phyloP scores from a whole-genome alignment of 2,329 filamentous ascomycete species.

The Albifimbria verrucaria region DNA sequence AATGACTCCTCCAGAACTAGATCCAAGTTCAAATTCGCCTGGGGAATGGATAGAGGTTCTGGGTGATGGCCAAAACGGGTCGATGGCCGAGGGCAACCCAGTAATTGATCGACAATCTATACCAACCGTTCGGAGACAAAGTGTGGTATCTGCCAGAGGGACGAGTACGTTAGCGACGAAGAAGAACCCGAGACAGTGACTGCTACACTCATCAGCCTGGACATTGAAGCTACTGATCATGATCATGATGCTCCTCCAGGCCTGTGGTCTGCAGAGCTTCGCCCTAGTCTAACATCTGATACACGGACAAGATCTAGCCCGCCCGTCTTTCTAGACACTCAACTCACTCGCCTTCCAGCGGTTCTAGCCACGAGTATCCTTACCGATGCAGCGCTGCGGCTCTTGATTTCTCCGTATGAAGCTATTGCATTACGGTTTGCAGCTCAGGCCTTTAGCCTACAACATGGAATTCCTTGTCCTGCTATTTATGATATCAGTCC shows the following conservation, averaged over 20 bases:
- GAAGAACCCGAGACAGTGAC: slow-evolving; percentile 53
- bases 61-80: no score
- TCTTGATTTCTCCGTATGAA: slow-evolving; percentile 45
- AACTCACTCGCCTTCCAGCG: slow-evolving; percentile 48
- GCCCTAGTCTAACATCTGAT: slow-evolving; percentile 42
- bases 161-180: slow-evolving; percentile 54
- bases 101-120: slow-evolving; percentile 13
- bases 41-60: not conserved
- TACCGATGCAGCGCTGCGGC: slow-evolving; percentile 37
- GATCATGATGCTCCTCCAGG: slow-evolving; percentile 46
- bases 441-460: slow-evolving; percentile 38
- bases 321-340: slow-evolving; percentile 43
- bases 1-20: slow-evolving; percentile 10
- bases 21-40: slow-evolving; percentile 6
- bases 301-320: slow-evolving; percentile 17
- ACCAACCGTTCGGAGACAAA: slow-evolving; percentile 37
- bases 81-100: slow-evolving; percentile 25
- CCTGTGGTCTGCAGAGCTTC: slow-evolving; percentile 57
- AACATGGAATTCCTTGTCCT: slow-evolving; percentile 32
- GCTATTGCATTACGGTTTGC: slow-evolving; percentile 41
- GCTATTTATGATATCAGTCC: slow-evolving; percentile 37
- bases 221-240: slow-evolving; percentile 58
- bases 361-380: slow-evolving; percentile 45
- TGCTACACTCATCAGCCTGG: slow-evolving; percentile 58
- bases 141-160: slow-evolving; percentile 46